Evolutionary conservation across 257 asterid species (phyloP).

Genomic region (Solanum arcanum): DNA sequence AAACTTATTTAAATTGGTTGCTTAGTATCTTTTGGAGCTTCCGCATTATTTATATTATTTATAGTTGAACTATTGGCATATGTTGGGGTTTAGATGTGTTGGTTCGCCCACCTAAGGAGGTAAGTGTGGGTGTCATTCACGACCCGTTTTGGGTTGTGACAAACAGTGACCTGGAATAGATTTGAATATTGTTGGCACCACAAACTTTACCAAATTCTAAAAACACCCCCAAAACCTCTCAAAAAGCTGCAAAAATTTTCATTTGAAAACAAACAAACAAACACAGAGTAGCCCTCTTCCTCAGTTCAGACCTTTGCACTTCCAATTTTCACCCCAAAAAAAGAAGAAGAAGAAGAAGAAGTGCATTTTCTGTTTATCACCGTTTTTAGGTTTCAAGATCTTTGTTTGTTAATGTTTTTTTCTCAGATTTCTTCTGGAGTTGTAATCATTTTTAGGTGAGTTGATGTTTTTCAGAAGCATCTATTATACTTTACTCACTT

Average conservation of each 20-base stretch:
- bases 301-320: neutral
- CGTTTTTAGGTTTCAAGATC: neutral
- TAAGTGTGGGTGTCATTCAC: too few species aligned
- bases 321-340: neutral
- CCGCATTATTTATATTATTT: too few species aligned
- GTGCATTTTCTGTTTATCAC: neutral
- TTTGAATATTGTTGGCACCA: constrained; percentile 13
- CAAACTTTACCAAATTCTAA: neutral
- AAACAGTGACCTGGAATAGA: constrained; percentile 12
- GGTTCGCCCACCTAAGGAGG: too few species aligned
- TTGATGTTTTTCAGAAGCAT: neutral
- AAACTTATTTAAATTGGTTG: too few species aligned
- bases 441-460: constrained; percentile 20
- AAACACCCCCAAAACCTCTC: neutral
- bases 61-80: too few species aligned
- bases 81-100: too few species aligned
- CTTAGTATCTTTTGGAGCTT: too few species aligned
- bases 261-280: neutral
- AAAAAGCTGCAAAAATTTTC: neutral
- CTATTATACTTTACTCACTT: neutral
- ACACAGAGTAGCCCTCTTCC: neutral
- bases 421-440: constrained; percentile 23
- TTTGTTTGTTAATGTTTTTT: neutral
- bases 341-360: neutral
- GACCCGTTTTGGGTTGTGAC: too few species aligned